Conservation (phyloP, 2,329 filamentous ascomycete species). For the Coleophoma crateriformis region DNA sequence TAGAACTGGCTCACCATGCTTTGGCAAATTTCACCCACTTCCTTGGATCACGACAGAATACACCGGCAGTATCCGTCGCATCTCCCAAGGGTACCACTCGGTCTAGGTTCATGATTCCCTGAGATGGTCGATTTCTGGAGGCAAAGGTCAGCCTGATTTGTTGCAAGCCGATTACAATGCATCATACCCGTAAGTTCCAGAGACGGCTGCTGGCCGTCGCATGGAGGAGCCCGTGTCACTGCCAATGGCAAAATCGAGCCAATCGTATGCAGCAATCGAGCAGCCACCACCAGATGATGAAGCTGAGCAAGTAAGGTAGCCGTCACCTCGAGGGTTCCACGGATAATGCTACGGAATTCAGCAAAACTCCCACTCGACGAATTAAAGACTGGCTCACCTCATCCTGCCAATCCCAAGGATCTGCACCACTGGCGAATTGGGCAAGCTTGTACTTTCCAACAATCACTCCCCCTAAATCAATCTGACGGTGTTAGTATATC, state of each 20-base stretch:
- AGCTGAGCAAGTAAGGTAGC: constrained; percentile 35
- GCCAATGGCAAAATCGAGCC: constrained; percentile 41
- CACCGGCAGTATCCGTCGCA: constrained; percentile 37
- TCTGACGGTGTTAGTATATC: constrained; percentile 5
- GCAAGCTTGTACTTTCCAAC: constrained; percentile 44
- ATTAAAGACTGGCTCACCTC: not conserved
- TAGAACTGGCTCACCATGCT: not conserved
- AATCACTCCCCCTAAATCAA: constrained; percentile 53
- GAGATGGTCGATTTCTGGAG: constrained; percentile 29
- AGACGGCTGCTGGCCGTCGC: not conserved
- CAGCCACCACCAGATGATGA: constrained; percentile 39
- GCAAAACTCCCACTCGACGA: not conserved
- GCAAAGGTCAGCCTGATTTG: not conserved
- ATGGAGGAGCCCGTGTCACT: constrained; percentile 26
- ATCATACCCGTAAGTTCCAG: not conserved
- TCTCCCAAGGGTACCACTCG: constrained; percentile 35
- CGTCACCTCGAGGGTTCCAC: constrained; percentile 35
- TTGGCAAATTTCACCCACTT: constrained; percentile 7
- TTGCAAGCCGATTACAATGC: not conserved
- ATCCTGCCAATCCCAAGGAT: constrained; percentile 3
- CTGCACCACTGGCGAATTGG: constrained; percentile 31
- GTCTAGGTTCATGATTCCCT: constrained; percentile 33
- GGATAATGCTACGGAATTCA: constrained; percentile 17
- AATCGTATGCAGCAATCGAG: constrained; percentile 33
- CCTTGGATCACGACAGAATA: constrained; percentile 27